Evolutionary conservation across 2,329 filamentous ascomycete species (phyloP).

Genomic region (Byssothecium circinans): DNA sequence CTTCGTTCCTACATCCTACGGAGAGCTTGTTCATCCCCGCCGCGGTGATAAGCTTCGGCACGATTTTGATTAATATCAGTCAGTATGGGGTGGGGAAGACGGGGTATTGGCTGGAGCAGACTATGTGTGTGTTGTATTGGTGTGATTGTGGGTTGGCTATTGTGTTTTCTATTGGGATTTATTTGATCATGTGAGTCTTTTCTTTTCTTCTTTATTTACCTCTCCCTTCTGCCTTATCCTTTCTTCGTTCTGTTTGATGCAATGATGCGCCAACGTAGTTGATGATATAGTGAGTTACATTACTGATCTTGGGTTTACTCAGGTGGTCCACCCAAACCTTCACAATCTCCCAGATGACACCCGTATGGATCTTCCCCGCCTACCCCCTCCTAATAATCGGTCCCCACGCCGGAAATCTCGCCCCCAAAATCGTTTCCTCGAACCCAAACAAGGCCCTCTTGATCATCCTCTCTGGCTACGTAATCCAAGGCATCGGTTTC

Average conservation of each 20-base stretch:
- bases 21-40: conserved; percentile 79
- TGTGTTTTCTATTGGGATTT: conserved; percentile 68
- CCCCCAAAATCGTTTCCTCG: conserved; percentile 48
- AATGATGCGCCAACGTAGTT: no score
- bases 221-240: background rate
- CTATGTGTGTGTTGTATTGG: conserved; percentile 73
- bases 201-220: conserved; percentile 16
- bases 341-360: conserved; percentile 82
- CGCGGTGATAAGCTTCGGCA: conserved; percentile 66
- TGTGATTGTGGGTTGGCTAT: conserved; percentile 70
- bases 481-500: conserved; percentile 67
- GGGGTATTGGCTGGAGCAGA: conserved; percentile 58
- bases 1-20: conserved; percentile 73
- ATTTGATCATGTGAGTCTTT: conserved; percentile 66
- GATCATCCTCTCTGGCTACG: conserved; percentile 61
- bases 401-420: conserved; percentile 67
- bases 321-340: conserved; percentile 67
- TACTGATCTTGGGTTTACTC: no score
- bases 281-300: no score
- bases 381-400: conserved; percentile 79
- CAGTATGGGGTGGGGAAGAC: conserved; percentile 66
- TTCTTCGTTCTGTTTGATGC: no score
- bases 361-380: conserved; percentile 84
- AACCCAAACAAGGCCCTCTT: conserved; percentile 46
- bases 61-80: conserved; percentile 66